Percentiles rank a stretch among this genome's conserved stretches.
Conservation (phyloP, 306 rosid genomes). For the Nissolia schottii region DNA sequence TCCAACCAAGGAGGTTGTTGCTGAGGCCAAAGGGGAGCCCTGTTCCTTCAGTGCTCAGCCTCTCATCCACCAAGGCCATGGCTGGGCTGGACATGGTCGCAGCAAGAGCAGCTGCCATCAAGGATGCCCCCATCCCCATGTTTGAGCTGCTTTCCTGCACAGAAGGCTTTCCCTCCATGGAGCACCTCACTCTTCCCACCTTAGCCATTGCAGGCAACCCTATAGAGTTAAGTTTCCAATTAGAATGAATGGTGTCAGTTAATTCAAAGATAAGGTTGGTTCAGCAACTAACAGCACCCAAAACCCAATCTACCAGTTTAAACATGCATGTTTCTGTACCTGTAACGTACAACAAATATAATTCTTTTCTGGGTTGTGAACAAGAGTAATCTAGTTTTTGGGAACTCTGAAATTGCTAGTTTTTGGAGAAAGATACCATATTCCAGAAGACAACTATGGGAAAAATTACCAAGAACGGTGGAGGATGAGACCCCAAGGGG, state of each 20-base stretch:
- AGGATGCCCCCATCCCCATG: constrained; percentile 61
- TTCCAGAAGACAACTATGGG: background rate
- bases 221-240: constrained; percentile 20
- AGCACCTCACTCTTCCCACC: constrained; percentile 73
- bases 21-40: constrained; percentile 94
- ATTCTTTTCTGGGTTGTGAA: too few relatives aligned
- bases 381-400: too few relatives aligned
- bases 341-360: background rate
- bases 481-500: constrained; percentile 53
- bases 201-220: constrained; percentile 61
- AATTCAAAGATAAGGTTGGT: too few relatives aligned
- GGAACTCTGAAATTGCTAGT: background rate
- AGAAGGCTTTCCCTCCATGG: constrained; percentile 45
- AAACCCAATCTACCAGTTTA: background rate
- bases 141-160: constrained; percentile 35
- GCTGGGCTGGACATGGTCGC: constrained; percentile 76
- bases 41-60: constrained; percentile 89
- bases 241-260: background rate
- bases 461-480: constrained; percentile 55
- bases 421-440: background rate
- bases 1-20: constrained; percentile 95
- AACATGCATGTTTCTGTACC: background rate
- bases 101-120: constrained; percentile 63
- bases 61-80: constrained; percentile 91
- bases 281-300: background rate